Conservation (phyloP, 768 basidiomycete genomes). For the Pleurotus eryngii region DNA sequence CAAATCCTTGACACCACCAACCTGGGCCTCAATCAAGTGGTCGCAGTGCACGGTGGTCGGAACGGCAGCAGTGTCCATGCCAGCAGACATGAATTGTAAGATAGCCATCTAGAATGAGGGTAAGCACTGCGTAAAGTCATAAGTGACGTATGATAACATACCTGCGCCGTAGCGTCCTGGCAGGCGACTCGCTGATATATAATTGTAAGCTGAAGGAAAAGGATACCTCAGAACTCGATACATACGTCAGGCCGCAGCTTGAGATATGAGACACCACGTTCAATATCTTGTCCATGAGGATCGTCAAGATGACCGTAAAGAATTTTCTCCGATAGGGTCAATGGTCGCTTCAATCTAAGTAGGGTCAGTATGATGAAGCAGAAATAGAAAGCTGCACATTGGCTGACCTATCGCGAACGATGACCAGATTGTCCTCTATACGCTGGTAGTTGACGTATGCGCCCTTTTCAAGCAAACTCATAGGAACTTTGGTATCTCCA, state of each 20-base stretch:
- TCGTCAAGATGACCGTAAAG: slow-evolving; percentile 98
- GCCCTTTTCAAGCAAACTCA: slow-evolving; percentile 81
- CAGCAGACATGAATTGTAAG: slow-evolving; percentile 99
- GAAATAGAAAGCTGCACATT: background rate
- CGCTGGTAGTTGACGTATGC: slow-evolving; percentile 93
- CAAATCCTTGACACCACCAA: slow-evolving; percentile 92
- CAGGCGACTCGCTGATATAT: slow-evolving; percentile 72
- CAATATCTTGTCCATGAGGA: slow-evolving; percentile 86
- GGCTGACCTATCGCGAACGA: slow-evolving; percentile 76
- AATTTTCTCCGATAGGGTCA: slow-evolving; percentile 96
- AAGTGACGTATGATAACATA: slow-evolving; percentile 28
- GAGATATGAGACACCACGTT: slow-evolving; percentile 90
- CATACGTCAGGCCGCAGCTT: slow-evolving; percentile 96
- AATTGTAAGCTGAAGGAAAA: slow-evolving; percentile 8
- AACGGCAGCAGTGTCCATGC: slow-evolving; percentile 96
- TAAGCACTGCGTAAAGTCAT: slow-evolving; percentile 27
- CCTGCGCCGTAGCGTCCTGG: slow-evolving; percentile 89
- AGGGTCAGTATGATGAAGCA: slow-evolving; percentile 8
- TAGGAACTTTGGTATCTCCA: slow-evolving; percentile 86
- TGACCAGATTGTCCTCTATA: slow-evolving; percentile 93
- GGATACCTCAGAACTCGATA: slow-evolving; percentile 16
- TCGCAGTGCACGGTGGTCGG: slow-evolving; percentile 99
- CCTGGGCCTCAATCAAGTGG: slow-evolving; percentile 96
- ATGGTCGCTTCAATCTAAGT: slow-evolving; percentile 76
- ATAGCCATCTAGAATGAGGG: slow-evolving; percentile 80